Evolutionary conservation across 1,284 basidiomycete species (phyloP).

Genomic region (Crucibulum cyathiforme): DNA sequence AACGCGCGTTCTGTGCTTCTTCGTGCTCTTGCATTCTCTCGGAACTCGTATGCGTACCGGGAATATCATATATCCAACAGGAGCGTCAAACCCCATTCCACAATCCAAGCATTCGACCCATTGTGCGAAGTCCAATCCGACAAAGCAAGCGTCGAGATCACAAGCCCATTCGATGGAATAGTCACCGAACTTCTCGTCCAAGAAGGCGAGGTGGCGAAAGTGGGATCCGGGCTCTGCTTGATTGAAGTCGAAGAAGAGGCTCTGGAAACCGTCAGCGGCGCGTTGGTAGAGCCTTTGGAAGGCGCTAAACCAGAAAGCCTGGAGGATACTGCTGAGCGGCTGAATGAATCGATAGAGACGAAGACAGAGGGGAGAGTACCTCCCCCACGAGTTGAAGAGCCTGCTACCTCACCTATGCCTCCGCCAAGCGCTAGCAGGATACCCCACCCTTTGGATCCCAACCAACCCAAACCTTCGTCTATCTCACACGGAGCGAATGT

Average conservation of each 20-base stretch:
- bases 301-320: slow-evolving; percentile 1
- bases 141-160: slow-evolving; percentile 95
- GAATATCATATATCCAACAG: slow-evolving; percentile 31
- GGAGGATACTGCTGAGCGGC: not conserved
- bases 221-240: slow-evolving; percentile 82
- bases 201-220: slow-evolving; percentile 87
- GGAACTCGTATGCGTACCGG: not conserved
- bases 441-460: slow-evolving; percentile 73
- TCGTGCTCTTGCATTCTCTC: no score
- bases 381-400: not conserved
- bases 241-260: slow-evolving; percentile 76
- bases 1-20: no score
- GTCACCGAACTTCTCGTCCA: slow-evolving; percentile 77
- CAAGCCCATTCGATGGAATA: slow-evolving; percentile 84
- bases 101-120: slow-evolving; percentile 81
- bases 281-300: slow-evolving; percentile 5
- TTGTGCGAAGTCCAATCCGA: slow-evolving; percentile 95
- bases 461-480: slow-evolving; percentile 30
- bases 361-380: not conserved
- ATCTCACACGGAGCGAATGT: slow-evolving; percentile 33
- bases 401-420: slow-evolving; percentile 5
- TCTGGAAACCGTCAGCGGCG: slow-evolving; percentile 30
- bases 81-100: slow-evolving; percentile 65
- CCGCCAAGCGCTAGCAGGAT: slow-evolving; percentile 21
- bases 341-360: not conserved